phyloP scores from a whole-genome alignment of 176 grass and related monocot genomes.

The Oryza brachyantha region DNA sequence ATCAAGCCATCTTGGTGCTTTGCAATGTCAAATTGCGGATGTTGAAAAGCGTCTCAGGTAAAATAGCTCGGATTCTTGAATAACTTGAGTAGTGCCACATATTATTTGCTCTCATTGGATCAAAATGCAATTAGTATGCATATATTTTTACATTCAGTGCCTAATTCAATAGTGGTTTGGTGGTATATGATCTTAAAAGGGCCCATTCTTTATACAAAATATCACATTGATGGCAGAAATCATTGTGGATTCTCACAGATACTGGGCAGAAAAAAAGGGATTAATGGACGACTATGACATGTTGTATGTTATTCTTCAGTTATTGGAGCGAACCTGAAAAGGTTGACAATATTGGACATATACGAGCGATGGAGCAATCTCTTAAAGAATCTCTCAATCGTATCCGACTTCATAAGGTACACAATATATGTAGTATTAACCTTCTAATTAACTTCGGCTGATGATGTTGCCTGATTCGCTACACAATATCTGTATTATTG shows the following conservation, averaged over 20 bases:
- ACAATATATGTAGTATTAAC: neutral
- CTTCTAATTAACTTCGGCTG: neutral
- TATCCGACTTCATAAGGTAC: constrained; percentile 60
- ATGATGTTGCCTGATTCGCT: constrained; percentile 2
- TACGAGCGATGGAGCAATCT: constrained; percentile 78
- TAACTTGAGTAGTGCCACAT: neutral
- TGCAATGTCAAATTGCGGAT: constrained; percentile 63
- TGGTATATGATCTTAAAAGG: constrained; percentile 15
- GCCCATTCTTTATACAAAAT: neutral
- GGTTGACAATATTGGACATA: constrained; percentile 63
- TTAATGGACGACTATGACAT: constrained; percentile 9
- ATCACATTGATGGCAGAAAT: constrained; percentile 38
- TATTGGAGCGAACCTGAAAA: constrained; percentile 71
- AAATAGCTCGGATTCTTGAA: constrained; percentile 9
- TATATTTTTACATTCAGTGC: constrained; percentile 31
- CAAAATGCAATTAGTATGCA: constrained; percentile 29
- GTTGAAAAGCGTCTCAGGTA: constrained; percentile 64
- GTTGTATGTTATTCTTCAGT: constrained; percentile 45
- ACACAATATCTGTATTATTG: neutral
- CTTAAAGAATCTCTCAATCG: constrained; percentile 58
- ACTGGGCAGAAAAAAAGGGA: neutral
- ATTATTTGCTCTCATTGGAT: neutral
- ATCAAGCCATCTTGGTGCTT: constrained; percentile 50
- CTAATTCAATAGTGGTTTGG: constrained; percentile 28
- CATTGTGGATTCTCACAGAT: constrained; percentile 20